phyloP scores from a whole-genome alignment of 148 eudicot species.

The Beta vulgaris region DNA sequence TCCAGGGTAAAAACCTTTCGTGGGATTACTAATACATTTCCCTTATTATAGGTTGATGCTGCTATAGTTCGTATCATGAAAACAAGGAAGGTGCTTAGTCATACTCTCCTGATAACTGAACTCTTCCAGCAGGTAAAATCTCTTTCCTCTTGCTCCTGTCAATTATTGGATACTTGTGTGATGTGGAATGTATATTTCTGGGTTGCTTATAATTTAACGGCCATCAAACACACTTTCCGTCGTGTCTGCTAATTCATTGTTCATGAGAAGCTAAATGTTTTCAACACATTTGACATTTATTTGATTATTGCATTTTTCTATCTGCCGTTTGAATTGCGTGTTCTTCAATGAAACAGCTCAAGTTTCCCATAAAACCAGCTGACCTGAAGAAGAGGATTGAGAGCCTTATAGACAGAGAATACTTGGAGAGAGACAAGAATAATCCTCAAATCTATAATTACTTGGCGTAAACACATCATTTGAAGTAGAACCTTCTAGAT shows the following conservation, averaged over 20 bases:
- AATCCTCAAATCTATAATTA: slow-evolving; percentile 97
- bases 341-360: slow-evolving; percentile 62
- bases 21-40: slow-evolving; percentile 1
- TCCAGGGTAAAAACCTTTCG: neutral
- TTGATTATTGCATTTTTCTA: neutral
- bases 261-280: neutral
- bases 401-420: slow-evolving; percentile 93
- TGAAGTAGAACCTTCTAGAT: slow-evolving; percentile 18
- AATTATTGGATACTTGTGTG: neutral
- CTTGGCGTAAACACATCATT: slow-evolving; percentile 51
- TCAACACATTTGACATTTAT: neutral
- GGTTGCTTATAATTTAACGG: neutral
- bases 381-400: slow-evolving; percentile 98
- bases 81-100: slow-evolving; percentile 94
- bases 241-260: neutral
- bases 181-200: neutral
- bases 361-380: slow-evolving; percentile 92
- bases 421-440: slow-evolving; percentile 91
- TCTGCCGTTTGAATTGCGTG: slow-evolving; percentile 1
- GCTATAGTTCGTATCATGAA: slow-evolving; percentile 99
- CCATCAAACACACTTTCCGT: neutral
- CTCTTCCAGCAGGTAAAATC: slow-evolving; percentile 86
- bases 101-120: slow-evolving; percentile 91
- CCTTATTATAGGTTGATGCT: slow-evolving; percentile 71
- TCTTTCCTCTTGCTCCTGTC: neutral